These are phyloP conservation scores for Colletotrichum shisoi DNA, from an alignment of 2,329 filamentous ascomycete genomes.

Conservation along the genomic window DNA sequence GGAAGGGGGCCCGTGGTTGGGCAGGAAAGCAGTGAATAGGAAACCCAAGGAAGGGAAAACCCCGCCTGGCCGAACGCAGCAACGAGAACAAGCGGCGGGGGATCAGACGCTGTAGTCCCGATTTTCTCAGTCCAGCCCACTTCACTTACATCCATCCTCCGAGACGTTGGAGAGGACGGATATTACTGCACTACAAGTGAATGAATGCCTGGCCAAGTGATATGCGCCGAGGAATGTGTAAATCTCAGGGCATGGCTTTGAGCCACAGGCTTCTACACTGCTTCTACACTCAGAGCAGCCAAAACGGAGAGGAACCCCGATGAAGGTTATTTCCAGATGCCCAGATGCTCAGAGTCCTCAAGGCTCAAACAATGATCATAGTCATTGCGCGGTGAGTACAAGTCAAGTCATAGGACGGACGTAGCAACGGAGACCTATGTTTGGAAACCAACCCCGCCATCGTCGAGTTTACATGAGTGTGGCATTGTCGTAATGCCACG, in stretches of 20 bases:
- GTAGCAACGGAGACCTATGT: too few relatives aligned
- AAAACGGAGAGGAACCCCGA: too few relatives aligned
- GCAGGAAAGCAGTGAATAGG: slow-evolving; percentile 32
- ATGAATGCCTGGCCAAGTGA: too few relatives aligned
- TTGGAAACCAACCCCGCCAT: slow-evolving; percentile 15
- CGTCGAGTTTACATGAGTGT: background rate
- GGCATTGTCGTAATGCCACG: background rate
- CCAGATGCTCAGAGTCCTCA: background rate
- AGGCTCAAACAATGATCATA: background rate
- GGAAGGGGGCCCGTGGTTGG: slow-evolving; percentile 35
- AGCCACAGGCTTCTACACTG: too few relatives aligned
- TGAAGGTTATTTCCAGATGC: too few relatives aligned
- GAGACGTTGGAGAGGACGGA: background rate
- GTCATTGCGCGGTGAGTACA: background rate
- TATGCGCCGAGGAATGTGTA: too few relatives aligned
- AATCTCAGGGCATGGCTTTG: too few relatives aligned
- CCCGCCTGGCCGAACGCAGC: slow-evolving; percentile 30
- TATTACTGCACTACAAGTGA: background rate
- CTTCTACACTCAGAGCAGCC: too few relatives aligned
- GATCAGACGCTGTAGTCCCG: slow-evolving; percentile 26
- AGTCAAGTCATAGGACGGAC: background rate
- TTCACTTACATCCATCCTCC: slow-evolving; percentile 21
- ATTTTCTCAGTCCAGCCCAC: slow-evolving; percentile 10
- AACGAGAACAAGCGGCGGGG: slow-evolving; percentile 26
- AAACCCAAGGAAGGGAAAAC: slow-evolving; percentile 30